Conservation (phyloP, 2,329 filamentous ascomycete genomes). For the Stachybotrys chartarum region DNA sequence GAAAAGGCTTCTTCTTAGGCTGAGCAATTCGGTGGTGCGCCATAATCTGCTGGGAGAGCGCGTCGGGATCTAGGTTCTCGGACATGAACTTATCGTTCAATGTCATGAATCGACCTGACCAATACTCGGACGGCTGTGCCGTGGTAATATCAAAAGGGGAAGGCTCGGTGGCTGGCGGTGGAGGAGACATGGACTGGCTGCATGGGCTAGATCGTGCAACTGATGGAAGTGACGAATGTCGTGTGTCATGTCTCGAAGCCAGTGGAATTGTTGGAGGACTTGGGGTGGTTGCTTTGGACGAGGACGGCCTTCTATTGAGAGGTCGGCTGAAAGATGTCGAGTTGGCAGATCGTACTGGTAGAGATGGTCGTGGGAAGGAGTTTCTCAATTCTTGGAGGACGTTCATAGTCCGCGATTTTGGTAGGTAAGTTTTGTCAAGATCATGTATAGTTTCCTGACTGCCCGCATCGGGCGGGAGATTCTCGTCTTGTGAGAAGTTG, state of each 20-base stretch:
- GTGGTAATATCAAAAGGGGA: constrained; percentile 25
- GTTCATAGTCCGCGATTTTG: constrained; percentile 37
- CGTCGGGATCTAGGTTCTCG: constrained; percentile 16
- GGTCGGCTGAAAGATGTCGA: not conserved
- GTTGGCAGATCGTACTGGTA: constrained; percentile 7
- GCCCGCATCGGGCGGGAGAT: constrained; percentile 10
- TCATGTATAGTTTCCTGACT: not conserved
- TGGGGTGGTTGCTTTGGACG: constrained; percentile 8
- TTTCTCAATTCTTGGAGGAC: constrained; percentile 37
- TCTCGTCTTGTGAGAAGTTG: constrained; percentile 17
- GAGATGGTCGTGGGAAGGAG: constrained; percentile 31
- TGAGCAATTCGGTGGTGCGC: not conserved
- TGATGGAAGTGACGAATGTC: constrained; percentile 8
- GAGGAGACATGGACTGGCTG: not conserved
- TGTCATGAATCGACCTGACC: constrained; percentile 54
- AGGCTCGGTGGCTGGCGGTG: constrained; percentile 1
- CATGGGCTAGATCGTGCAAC: constrained; percentile 10
- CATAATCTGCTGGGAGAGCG: not conserved
- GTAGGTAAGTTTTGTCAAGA: constrained; percentile 20
- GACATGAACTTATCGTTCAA: constrained; percentile 40
- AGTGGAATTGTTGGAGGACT: not conserved
- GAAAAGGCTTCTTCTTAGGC: constrained; percentile 2
- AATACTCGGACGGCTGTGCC: constrained; percentile 46
- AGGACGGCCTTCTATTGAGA: constrained; percentile 5
- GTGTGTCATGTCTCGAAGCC: not conserved